phyloP scores from a whole-genome alignment of 495 filamentous ascomycete species.

The Tuber magnatum region DNA sequence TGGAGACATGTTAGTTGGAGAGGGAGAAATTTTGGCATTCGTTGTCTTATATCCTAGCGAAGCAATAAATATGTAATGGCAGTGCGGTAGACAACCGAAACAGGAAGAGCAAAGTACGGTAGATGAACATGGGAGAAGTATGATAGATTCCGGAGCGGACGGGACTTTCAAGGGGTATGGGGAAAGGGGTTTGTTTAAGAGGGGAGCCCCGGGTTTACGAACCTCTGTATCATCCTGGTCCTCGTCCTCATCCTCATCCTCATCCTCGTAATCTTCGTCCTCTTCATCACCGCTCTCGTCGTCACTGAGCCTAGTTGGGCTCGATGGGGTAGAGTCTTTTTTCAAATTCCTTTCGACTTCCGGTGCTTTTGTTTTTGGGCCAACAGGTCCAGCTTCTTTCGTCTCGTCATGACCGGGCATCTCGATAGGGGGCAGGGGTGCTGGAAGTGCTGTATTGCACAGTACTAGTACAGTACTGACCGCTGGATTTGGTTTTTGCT shows the following conservation, averaged over 20 bases:
- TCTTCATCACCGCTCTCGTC: slow-evolving; percentile 4
- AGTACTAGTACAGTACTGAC: neutral
- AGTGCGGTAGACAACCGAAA: neutral
- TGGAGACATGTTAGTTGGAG: slow-evolving; percentile 29
- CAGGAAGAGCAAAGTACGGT: neutral
- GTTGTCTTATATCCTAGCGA: slow-evolving; percentile 7
- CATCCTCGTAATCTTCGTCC: slow-evolving; percentile 9
- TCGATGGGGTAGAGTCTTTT: slow-evolving; percentile 14
- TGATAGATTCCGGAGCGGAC: slow-evolving; percentile 3
- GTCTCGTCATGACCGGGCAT: slow-evolving; percentile 27
- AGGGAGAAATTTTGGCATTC: slow-evolving; percentile 26
- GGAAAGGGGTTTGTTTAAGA: slow-evolving; percentile 14
- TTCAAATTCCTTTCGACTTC: slow-evolving; percentile 6
- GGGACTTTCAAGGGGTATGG: slow-evolving; percentile 9
- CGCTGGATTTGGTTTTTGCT: slow-evolving; percentile 20
- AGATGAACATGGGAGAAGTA: slow-evolving; percentile 2
- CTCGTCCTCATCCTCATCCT: slow-evolving; percentile 10
- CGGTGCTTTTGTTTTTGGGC: slow-evolving; percentile 7
- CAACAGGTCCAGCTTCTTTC: slow-evolving; percentile 14
- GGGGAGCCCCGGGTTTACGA: slow-evolving; percentile 7
- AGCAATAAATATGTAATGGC: slow-evolving; percentile 1
- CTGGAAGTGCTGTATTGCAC: slow-evolving; percentile 8
- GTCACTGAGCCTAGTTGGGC: slow-evolving; percentile 18
- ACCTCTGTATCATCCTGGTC: slow-evolving; percentile 20
- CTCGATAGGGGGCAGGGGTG: neutral